Conservation (phyloP, 768 basidiomycete genomes). For the Tubosaeta sp. region DNA sequence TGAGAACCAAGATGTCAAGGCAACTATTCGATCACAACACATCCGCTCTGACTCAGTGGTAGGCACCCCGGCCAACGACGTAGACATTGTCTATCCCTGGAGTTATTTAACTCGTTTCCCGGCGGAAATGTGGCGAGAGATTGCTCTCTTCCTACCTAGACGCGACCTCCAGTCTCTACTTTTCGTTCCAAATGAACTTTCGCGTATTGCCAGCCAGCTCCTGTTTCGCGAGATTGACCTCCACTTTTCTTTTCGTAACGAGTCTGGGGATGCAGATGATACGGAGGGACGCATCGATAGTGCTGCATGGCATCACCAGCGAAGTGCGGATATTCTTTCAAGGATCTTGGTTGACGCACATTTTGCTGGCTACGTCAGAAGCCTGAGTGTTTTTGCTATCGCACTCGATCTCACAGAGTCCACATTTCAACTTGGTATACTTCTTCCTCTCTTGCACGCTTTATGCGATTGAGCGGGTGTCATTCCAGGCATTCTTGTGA, state of each 20-base stretch:
- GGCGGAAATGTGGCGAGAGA: constrained; percentile 68
- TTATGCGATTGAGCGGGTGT: neutral
- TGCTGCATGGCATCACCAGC: constrained; percentile 49
- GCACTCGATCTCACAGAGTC: constrained; percentile 44
- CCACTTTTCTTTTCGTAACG: constrained; percentile 43
- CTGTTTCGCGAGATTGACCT: constrained; percentile 63
- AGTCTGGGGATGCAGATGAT: constrained; percentile 6
- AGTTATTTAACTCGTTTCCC: constrained; percentile 43
- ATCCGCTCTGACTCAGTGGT: constrained; percentile 54
- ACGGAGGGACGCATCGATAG: constrained; percentile 15
- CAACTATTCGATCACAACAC: constrained; percentile 49
- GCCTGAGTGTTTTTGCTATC: constrained; percentile 55
- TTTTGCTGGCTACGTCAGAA: constrained; percentile 58
- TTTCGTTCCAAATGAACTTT: constrained; percentile 62
- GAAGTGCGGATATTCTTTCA: constrained; percentile 67
- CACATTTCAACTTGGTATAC: constrained; percentile 61
- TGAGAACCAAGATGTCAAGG: constrained; percentile 64
- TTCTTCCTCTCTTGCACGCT: neutral
- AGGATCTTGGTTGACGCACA: constrained; percentile 55
- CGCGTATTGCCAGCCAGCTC: constrained; percentile 63
- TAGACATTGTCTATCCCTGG: neutral
- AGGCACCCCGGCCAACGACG: constrained; percentile 3
- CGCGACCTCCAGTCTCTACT: constrained; percentile 63
- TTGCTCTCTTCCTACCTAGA: constrained; percentile 56
- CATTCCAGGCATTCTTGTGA: constrained; percentile 57